Evolutionary conservation across 2,329 filamentous ascomycete species (phyloP).

Genomic region (Bipolaris zeicola): DNA sequence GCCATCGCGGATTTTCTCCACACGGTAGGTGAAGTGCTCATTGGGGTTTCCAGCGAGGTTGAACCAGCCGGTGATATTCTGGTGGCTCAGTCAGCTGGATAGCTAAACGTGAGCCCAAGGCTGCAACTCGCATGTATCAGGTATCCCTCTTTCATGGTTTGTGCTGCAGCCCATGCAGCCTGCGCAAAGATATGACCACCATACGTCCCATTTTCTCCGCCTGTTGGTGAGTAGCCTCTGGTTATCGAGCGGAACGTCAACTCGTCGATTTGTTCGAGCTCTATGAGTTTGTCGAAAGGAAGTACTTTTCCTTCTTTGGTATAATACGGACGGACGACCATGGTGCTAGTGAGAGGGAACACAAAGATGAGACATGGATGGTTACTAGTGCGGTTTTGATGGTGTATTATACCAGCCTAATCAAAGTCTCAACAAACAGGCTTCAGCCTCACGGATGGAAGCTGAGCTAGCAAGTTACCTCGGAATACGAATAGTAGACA

Average conservation of each 20-base stretch:
- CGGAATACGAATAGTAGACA: background rate
- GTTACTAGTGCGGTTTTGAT: background rate
- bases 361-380: background rate
- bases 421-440: too few species aligned
- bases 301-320: constrained; percentile 33
- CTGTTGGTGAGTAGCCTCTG: constrained; percentile 52
- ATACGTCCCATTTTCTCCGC: constrained; percentile 53
- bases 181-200: constrained; percentile 65
- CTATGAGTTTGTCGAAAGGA: constrained; percentile 50
- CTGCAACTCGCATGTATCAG: constrained; percentile 55
- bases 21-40: constrained; percentile 58
- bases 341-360: background rate
- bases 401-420: background rate
- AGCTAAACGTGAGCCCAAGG: background rate
- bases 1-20: constrained; percentile 58
- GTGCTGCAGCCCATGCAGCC: constrained; percentile 61
- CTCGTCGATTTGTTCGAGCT: constrained; percentile 50
- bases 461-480: background rate
- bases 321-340: constrained; percentile 38
- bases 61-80: constrained; percentile 2
- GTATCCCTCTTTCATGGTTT: constrained; percentile 58
- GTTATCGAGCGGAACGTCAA: constrained; percentile 49
- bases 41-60: constrained; percentile 54
- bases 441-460: too few species aligned
- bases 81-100: background rate